Evolutionary conservation across 1,284 basidiomycete genomes (phyloP).

Genomic region (Cystobasidium sp.): DNA sequence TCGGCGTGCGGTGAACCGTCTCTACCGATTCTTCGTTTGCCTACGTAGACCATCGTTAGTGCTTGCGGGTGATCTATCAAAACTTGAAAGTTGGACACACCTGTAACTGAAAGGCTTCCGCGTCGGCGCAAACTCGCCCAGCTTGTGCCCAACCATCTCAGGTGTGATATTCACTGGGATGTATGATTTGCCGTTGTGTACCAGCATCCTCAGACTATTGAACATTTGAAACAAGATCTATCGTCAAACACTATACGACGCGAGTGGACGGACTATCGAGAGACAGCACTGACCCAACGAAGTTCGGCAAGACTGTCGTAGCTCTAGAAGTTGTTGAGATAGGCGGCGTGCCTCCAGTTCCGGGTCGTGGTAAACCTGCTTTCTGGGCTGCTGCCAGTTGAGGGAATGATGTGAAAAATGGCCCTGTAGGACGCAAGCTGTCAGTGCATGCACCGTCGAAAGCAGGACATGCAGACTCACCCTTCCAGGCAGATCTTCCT

Average conservation of each 20-base stretch:
- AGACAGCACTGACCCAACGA: slow-evolving; percentile 69
- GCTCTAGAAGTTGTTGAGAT: slow-evolving; percentile 87
- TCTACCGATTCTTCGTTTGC: slow-evolving; percentile 57
- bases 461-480: slow-evolving; percentile 41
- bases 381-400: slow-evolving; percentile 81
- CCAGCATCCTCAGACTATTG: slow-evolving; percentile 59
- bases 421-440: slow-evolving; percentile 64
- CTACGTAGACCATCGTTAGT: slow-evolving; percentile 43
- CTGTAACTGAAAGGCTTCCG: slow-evolving; percentile 64
- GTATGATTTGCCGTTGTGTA: slow-evolving; percentile 94
- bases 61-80: neutral
- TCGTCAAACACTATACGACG: neutral
- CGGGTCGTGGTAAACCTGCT: slow-evolving; percentile 64
- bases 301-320: slow-evolving; percentile 93
- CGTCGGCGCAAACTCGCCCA: slow-evolving; percentile 92
- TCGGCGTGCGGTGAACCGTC: too few species aligned
- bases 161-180: slow-evolving; percentile 83
- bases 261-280: neutral
- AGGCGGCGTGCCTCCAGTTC: slow-evolving; percentile 59
- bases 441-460: neutral
- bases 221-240: neutral
- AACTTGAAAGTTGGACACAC: slow-evolving; percentile 13
- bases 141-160: slow-evolving; percentile 97
- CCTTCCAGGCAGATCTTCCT: slow-evolving; percentile 54
- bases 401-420: slow-evolving; percentile 93